Evolutionary conservation across 768 basidiomycete genomes (phyloP), one percentile per base, ranked within the genome.

Genomic region (Boletus huronensis): DNA sequence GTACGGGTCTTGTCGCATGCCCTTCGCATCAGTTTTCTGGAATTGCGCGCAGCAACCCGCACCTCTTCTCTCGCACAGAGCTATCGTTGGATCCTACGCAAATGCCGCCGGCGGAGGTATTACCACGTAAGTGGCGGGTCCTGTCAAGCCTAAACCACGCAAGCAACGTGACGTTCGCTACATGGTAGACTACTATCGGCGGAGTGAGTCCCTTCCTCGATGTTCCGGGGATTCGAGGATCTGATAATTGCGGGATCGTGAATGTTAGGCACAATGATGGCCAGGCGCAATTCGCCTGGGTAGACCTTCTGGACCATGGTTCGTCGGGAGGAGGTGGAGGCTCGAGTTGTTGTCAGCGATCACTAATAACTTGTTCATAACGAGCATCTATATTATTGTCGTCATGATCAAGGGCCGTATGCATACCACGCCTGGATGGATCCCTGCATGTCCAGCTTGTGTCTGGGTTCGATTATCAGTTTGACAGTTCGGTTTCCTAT

Each of bases 181-280:
- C 23, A 25, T 4, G 4, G 23, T 25, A 25, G 2, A 8, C 7
- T 14, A n/a, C 16, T 19, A 16, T 59, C 52, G 51, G 58, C 58
- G 58, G 42, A 29, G 34, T 10, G 34, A 28, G 1, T 8, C 5
- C 34, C 36, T 61, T 34, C 3, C 26, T 50, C 50, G 55, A 46
- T 10, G 26, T 38, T 31, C 35, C 58, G 52, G 61, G 35, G 21
- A 36, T 43, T 46, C 31, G 34, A 38, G 10, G 19, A 48, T 62
- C 49, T 62, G 26, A 50, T 41, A 46, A 49, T 36, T 46, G 40
- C 50, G 59, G 34, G 46, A 49, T n/a, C 35, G 2, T 26, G 52
- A 40, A 47, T 36, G 60, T 48, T 50, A 63, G 61, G 61, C 61
- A 61, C 60, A 46, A 1, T 63, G 61, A 55, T 63, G 46, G 52